Evolutionary conservation across 306 rosid genomes (phyloP).

Genomic region (Senna siamea): DNA sequence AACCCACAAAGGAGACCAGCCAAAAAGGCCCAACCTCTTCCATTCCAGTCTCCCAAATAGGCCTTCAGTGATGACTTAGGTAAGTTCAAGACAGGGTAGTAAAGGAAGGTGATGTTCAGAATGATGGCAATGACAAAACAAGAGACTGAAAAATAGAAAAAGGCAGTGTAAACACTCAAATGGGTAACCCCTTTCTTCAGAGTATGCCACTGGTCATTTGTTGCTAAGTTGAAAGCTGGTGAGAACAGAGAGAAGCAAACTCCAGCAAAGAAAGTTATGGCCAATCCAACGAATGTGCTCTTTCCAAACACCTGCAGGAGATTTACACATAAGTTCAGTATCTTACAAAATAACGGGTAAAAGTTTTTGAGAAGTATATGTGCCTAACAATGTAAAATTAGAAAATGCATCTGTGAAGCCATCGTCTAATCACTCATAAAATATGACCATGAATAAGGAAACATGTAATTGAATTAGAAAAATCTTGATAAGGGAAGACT

Average conservation of each 20-base stretch:
- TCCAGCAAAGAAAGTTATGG: slow-evolving; percentile 79
- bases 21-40: slow-evolving; percentile 90
- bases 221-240: slow-evolving; percentile 92
- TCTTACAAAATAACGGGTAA: background rate
- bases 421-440: no score
- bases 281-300: slow-evolving; percentile 67
- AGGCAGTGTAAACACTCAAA: slow-evolving; percentile 79
- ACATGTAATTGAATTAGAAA: no score
- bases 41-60: slow-evolving; percentile 79
- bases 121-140: slow-evolving; percentile 68
- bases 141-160: slow-evolving; percentile 84
- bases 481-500: background rate
- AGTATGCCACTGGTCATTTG: slow-evolving; percentile 93
- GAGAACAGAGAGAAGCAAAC: slow-evolving; percentile 83
- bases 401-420: no score
- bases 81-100: slow-evolving; percentile 68
- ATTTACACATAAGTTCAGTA: background rate
- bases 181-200: slow-evolving; percentile 75
- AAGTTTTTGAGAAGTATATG: background rate
- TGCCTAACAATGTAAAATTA: background rate
- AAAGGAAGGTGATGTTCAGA: slow-evolving; percentile 77
- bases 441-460: no score
- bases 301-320: slow-evolving; percentile 62
- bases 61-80: slow-evolving; percentile 81
- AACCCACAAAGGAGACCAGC: slow-evolving; percentile 93